These are phyloP conservation scores for Pilatotrama ljubarskyi DNA, from an alignment of 768 basidiomycete genomes.

Conservation along the genomic window DNA sequence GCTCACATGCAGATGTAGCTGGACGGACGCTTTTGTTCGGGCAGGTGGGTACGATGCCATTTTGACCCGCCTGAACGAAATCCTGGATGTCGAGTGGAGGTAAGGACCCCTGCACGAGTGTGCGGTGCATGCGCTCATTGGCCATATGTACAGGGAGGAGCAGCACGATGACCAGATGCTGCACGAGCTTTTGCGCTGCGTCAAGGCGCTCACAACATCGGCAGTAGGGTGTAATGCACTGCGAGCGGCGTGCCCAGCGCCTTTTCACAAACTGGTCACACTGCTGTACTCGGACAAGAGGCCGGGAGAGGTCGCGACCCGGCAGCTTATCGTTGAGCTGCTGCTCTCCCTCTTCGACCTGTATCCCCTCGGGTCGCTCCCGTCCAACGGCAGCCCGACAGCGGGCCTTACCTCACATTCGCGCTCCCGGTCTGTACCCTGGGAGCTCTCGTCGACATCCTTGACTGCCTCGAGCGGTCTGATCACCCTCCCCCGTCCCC, in stretches of 20 bases:
- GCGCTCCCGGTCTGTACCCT: slow-evolving; percentile 47
- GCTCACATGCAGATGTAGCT: slow-evolving; percentile 49
- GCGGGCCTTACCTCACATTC: slow-evolving; percentile 26
- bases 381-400: slow-evolving; percentile 43
- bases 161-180: slow-evolving; percentile 96
- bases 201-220: slow-evolving; percentile 91
- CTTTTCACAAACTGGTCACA: slow-evolving; percentile 79
- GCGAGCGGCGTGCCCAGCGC: slow-evolving; percentile 84
- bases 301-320: slow-evolving; percentile 88
- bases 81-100: slow-evolving; percentile 97
- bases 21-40: slow-evolving; percentile 85
- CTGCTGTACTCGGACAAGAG: slow-evolving; percentile 97
- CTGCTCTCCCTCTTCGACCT: slow-evolving; percentile 86
- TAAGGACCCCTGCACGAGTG: too few species aligned
- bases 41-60: slow-evolving; percentile 85
- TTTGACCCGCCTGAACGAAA: slow-evolving; percentile 82
- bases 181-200: slow-evolving; percentile 88
- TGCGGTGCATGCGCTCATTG: too few species aligned
- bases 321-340: slow-evolving; percentile 89
- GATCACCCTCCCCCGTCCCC: slow-evolving; percentile 70
- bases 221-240: slow-evolving; percentile 88
- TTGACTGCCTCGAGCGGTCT: slow-evolving; percentile 45
- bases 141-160: slow-evolving; percentile 96
- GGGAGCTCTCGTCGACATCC: slow-evolving; percentile 49
- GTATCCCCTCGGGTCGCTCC: slow-evolving; percentile 72